phyloP scores from a whole-genome alignment of 768 basidiomycete species.

The Pleurotus ostreatus region DNA sequence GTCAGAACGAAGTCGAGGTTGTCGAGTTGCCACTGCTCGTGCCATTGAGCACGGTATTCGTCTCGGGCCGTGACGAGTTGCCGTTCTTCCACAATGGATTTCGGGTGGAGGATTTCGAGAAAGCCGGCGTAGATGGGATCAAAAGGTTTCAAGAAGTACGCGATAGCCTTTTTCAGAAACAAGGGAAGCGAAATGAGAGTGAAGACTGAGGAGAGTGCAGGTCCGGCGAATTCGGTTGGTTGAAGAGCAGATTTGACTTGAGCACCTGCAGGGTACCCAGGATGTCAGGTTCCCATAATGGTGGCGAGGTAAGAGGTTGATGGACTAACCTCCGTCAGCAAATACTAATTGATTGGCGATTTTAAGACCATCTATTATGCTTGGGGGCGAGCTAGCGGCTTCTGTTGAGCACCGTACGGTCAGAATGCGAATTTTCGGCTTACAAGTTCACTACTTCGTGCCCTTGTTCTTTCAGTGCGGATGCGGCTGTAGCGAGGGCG shows the following conservation, averaged over 20 bases:
- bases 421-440: constrained; percentile 13
- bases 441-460: constrained; percentile 66
- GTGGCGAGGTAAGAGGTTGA: not conserved
- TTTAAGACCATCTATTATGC: constrained; percentile 43
- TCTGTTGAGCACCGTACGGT: no score
- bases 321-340: constrained; percentile 48
- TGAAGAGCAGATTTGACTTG: constrained; percentile 34
- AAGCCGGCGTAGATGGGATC: constrained; percentile 34
- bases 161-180: constrained; percentile 39
- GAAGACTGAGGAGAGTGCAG: constrained; percentile 25
- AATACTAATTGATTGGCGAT: constrained; percentile 54
- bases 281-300: constrained; percentile 4
- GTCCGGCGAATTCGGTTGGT: constrained; percentile 30
- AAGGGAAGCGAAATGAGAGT: constrained; percentile 31
- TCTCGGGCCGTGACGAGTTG: constrained; percentile 37
- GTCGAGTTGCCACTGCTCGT: constrained; percentile 29
- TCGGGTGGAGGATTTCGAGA: constrained; percentile 36
- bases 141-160: constrained; percentile 32
- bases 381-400: constrained; percentile 34
- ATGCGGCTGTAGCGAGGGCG: constrained; percentile 45
- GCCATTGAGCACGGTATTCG: constrained; percentile 23
- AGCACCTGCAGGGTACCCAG: constrained; percentile 28
- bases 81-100: constrained; percentile 48
- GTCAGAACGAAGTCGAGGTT: constrained; percentile 3
- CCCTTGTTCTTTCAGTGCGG: constrained; percentile 52